Base-by-base conservation (phyloP, 2,329 filamentous ascomycete genomes). In the Fusarium penzigii region DNA sequence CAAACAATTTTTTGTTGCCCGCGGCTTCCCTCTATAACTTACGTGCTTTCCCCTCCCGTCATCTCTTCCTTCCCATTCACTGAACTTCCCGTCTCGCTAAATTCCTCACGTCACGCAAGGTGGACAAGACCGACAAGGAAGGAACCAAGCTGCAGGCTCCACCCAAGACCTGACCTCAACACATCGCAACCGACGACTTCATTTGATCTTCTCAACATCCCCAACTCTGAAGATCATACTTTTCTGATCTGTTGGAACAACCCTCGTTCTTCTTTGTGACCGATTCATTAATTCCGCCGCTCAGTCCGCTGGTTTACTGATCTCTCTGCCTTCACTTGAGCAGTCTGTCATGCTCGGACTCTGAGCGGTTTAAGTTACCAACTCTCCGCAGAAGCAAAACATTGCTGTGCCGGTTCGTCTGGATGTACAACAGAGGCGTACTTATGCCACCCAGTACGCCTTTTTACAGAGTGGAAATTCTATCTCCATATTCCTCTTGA, bases 91-190 rank as follows among this genome's bases (percentile, higher is more conserved):
- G 63, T 55, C 49, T 50, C 48, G 53, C 54, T 57, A 54, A 52
- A 51, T 51, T 58, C 51, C 57, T 64, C 60, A 64, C 53, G 58
- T 63, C 59, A 64, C 61, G 53, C 55, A 46, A 58, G 13, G 42
- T 48, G 46, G 46, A 39, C 45, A 46, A 44, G 34, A 48, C 52
- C 52, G 49, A 40, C 39, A 17, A 40, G 39, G 39, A 40, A 40
- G 39, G 39, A 12, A 36, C 32, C 32, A 36, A 36, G 9, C 32
- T 36, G 10, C 10, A 36, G 10, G 32, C 32, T 36, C 32, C 32
- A 36, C 32, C 32, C 13, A 11, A 36, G 32, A 4, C 13, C 32
- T 14, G 13, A 11, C 10, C 32, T 36, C 32, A 36, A 36, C 10
- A 12, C 9, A 36, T 36, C 32, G 5, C 32, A 36, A 14, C 32